A percentile compares a stretch with the other conserved stretches of the same genome.
These are phyloP conservation scores for Thelephora aurantiotincta DNA, from an alignment of 768 basidiomycete species.

Conservation along the genomic window DNA sequence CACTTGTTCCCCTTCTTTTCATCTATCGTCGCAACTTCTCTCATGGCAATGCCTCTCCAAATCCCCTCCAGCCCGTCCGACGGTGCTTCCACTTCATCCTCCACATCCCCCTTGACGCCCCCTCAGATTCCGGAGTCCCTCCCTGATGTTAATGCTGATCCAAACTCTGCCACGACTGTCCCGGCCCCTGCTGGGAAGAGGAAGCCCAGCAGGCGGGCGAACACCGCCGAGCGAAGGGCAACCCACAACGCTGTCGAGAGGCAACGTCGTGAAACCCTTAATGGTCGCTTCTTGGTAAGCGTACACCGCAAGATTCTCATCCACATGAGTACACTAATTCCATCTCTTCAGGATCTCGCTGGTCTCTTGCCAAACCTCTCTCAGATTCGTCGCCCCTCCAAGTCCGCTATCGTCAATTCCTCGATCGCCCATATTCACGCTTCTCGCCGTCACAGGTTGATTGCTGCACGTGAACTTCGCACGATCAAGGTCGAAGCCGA, in stretches of 20 bases:
- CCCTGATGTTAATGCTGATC: conserved; percentile 20
- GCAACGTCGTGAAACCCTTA: conserved; percentile 83
- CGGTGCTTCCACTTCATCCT: conserved; percentile 25
- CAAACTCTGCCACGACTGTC: conserved; percentile 9
- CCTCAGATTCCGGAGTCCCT: conserved; percentile 19
- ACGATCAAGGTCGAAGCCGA: conserved; percentile 70
- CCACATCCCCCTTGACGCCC: conserved; percentile 33
- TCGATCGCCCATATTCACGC: conserved; percentile 82
- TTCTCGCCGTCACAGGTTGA: conserved; percentile 64
- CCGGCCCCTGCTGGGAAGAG: conserved; percentile 31
- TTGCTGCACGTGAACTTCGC: conserved; percentile 75
- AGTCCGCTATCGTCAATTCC: conserved; percentile 93
- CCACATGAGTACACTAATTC: conserved; percentile 2
- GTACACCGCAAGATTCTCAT: conserved; percentile 8
- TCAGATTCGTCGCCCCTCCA: conserved; percentile 85
- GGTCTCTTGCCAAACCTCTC: conserved; percentile 83
- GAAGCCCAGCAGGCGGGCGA: conserved; percentile 80
- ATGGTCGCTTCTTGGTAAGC: conserved; percentile 77
- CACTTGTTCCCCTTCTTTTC: conserved; percentile 5
- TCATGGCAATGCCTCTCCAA: conserved; percentile 26
- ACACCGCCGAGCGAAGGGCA: conserved; percentile 91
- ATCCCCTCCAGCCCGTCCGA: conserved; percentile 25
- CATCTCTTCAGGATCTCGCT: conserved; percentile 62
- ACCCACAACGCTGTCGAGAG: conserved; percentile 98
- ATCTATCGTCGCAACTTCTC: conserved; percentile 10